Evolutionary conservation across 164 flowering plant genomes (phyloP).

Genomic region (Houttuynia cordata): DNA sequence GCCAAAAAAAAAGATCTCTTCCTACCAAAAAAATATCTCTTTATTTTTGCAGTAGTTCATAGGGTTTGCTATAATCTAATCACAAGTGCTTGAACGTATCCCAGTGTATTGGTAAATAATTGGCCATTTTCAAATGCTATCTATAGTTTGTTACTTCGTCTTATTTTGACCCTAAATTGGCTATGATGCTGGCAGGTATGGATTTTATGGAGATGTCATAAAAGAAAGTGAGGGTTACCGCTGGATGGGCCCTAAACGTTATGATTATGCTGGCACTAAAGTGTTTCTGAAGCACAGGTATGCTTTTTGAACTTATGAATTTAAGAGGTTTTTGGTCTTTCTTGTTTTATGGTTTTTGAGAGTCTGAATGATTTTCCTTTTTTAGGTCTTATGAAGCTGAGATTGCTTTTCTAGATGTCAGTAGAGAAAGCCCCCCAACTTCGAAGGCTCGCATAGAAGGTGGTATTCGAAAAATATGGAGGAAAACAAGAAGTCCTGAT

Average conservation of each 20-base stretch:
- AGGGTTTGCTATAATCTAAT: no score
- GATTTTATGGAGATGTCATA: slow-evolving; percentile 98
- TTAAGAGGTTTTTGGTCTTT: neutral
- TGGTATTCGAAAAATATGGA: slow-evolving; percentile 9
- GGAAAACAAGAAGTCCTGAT: slow-evolving; percentile 22
- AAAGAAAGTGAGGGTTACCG: slow-evolving; percentile 86
- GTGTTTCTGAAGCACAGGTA: slow-evolving; percentile 90
- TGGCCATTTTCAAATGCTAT: neutral
- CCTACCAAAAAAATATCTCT: no score
- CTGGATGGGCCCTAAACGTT: slow-evolving; percentile 98
- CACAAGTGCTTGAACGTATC: no score
- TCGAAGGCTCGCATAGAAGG: slow-evolving; percentile 12
- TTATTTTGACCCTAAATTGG: neutral
- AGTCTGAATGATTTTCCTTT: neutral
- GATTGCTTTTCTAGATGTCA: slow-evolving; percentile 47
- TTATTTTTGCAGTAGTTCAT: no score
- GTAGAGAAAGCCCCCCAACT: slow-evolving; percentile 16
- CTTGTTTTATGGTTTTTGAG: neutral
- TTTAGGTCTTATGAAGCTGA: slow-evolving; percentile 88
- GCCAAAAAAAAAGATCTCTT: no score
- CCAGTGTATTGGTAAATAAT: neutral
- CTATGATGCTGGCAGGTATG: slow-evolving; percentile 48
- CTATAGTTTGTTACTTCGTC: no score
- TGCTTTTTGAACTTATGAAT: neutral
- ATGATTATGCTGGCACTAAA: slow-evolving; percentile 94